Evolutionary conservation across 495 filamentous ascomycete genomes (phyloP).

Genomic region (Emericellopsis terricola): DNA sequence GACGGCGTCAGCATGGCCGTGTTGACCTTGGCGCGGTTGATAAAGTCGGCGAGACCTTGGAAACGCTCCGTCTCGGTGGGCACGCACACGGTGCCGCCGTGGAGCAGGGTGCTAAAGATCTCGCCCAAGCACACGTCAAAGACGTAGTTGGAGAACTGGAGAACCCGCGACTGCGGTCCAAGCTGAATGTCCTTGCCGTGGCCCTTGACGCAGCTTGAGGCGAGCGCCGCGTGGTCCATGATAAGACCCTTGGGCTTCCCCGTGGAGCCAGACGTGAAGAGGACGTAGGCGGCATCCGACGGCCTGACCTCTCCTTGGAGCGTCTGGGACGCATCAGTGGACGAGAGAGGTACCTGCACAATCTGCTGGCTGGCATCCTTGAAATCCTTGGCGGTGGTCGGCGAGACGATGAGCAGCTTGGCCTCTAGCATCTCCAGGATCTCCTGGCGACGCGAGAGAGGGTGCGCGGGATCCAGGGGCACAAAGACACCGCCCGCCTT

Average conservation of each 20-base stretch:
- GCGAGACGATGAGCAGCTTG: neutral
- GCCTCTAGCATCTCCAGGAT: neutral
- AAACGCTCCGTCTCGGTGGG: neutral
- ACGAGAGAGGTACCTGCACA: neutral
- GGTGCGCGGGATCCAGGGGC: too few relatives aligned
- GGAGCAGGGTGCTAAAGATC: neutral
- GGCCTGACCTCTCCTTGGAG: conserved; percentile 29
- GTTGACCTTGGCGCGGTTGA: conserved; percentile 4
- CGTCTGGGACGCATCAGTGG: neutral
- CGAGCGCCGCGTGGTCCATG: too few relatives aligned
- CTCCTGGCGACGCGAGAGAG: neutral
- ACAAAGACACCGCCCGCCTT: too few relatives aligned
- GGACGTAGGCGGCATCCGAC: conserved; percentile 24
- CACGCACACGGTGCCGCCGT: neutral
- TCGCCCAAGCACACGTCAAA: conserved; percentile 1
- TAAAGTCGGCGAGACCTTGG: conserved; percentile 2
- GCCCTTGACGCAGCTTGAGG: too few relatives aligned
- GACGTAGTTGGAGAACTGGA: too few relatives aligned
- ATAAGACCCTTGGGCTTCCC: conserved; percentile 28
- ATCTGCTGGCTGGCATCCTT: neutral
- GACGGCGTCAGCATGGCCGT: conserved; percentile 5
- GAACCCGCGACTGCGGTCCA: neutral
- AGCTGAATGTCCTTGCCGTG: neutral
- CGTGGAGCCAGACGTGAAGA: too few relatives aligned
- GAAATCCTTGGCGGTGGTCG: neutral